Conservation (phyloP, 75 land plant genomes). For the Ceratopteris richardii region DNA sequence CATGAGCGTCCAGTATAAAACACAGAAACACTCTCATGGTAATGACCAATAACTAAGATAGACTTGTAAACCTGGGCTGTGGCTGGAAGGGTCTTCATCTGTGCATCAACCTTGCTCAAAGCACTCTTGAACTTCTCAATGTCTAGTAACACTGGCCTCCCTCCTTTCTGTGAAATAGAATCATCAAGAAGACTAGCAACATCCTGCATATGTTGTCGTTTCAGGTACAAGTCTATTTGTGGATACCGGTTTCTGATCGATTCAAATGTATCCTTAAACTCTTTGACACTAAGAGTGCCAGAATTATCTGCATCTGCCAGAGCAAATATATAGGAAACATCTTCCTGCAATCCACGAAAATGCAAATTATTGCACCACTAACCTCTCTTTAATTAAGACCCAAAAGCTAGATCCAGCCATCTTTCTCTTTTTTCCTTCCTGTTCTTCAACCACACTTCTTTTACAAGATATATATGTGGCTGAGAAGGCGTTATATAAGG, state of each 20-base stretch:
- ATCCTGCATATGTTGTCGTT: conserved; percentile 50
- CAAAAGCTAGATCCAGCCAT: too few species aligned
- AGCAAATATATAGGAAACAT: conserved; percentile 57
- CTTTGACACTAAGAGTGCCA: conserved; percentile 55
- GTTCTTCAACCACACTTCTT: too few species aligned
- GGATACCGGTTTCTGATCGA: conserved; percentile 64
- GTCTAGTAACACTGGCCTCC: conserved; percentile 38
- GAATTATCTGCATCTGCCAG: conserved; percentile 82
- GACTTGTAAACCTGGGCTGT: conserved; percentile 98
- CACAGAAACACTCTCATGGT: too few species aligned
- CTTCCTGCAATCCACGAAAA: conserved; percentile 46
- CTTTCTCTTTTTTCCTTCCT: too few species aligned
- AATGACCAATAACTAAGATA: too few species aligned
- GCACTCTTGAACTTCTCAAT: conserved; percentile 69
- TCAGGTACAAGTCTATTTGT: conserved; percentile 71
- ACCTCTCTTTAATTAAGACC: too few species aligned
- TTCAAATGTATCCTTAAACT: conserved; percentile 61
- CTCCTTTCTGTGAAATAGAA: conserved; percentile 15
- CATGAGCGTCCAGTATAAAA: too few species aligned
- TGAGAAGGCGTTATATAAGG: too few species aligned
- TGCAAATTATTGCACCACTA: too few species aligned
- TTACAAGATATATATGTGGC: too few species aligned
- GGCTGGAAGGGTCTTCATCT: conserved; percentile 78
- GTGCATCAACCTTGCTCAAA: conserved; percentile 55
- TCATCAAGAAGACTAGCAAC: conserved; percentile 39